Base-by-base conservation (phyloP, 2,329 filamentous ascomycete genomes). In the Aspergillus nomiae region DNA sequence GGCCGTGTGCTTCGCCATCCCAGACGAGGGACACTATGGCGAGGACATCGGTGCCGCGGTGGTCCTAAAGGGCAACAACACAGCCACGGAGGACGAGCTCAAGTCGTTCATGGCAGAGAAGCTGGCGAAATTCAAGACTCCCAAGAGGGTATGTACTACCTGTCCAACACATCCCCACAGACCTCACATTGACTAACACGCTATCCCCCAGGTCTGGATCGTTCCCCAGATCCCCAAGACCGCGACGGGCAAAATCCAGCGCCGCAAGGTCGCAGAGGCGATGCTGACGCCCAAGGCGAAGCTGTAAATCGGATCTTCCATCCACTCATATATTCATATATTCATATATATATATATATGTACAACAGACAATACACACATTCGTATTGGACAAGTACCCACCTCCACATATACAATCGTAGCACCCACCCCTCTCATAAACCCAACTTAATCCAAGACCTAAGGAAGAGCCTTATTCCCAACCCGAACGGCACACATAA, bases 161-260 rank as follows among this genome's bases (percentile, higher is more conserved):
- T 19, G 34, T 8, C 4, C 34, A 36, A 36, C 14, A 36, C 14
- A 16, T 16, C 26, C 56, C 21, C 16, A 34, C 34, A 30, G n/a
- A 16, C 19, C 38, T 24, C 10, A 26, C 38, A 32, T 61, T 19
- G 34, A 45, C 30, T 61, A 11, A 54, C 38, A 43, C 36, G 32
- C 1, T 21, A 58, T n/a, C 19, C 34, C 34, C 46, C 21, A 90
- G 89, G 82, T 94, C 41, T 95, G 91, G 82, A 93, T 95, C 71
- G 92, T 92, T 41, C 86, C 92, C 62, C 81, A 89, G 67, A 96
- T 96, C 88, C 92, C 92, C 66, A 96, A 96, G 85, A 94, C 92
- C 4, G 92, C 92, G n/a, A 96, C 92, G 7, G 92, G 92, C 61
- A 96, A 96, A 83, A 90, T 96, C 63, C 92, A 96, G 80, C 83